phyloP scores from a whole-genome alignment of 1,139 yeast species.

The Pichia sp. region DNA sequence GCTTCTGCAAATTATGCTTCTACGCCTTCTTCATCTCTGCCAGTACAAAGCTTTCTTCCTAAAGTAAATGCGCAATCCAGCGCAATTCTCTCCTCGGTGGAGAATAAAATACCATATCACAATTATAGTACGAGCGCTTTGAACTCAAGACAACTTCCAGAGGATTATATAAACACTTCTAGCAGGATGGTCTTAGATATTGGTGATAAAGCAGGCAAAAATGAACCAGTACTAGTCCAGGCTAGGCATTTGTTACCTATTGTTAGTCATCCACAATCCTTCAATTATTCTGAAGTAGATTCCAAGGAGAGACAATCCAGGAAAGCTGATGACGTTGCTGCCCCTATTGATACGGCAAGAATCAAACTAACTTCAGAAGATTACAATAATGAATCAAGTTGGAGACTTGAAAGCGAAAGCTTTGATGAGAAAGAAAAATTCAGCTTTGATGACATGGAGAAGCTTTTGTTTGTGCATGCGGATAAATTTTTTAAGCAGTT shows the following conservation, averaged over 20 bases:
- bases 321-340: too few species aligned
- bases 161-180: too few species aligned
- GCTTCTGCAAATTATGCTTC: not conserved
- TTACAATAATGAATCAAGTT: not conserved
- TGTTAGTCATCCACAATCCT: too few species aligned
- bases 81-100: not conserved
- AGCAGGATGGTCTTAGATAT: not conserved
- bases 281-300: too few species aligned
- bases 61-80: not conserved
- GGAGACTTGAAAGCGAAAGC: not conserved
- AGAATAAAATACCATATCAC: too few species aligned
- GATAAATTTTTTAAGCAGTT: slow-evolving; percentile 45
- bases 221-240: not conserved
- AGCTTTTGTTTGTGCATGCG: slow-evolving; percentile 46
- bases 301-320: too few species aligned
- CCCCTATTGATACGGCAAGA: too few species aligned
- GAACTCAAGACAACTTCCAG: too few species aligned
- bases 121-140: too few species aligned
- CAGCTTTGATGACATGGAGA: slow-evolving; percentile 44
- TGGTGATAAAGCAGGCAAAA: not conserved
- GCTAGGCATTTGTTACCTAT: not conserved
- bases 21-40: not conserved
- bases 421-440: slow-evolving; percentile 22
- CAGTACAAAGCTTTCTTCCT: not conserved
- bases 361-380: not conserved